Base-by-base conservation (phyloP, 345 rosid genomes). In the Lepidium sativum region DNA sequence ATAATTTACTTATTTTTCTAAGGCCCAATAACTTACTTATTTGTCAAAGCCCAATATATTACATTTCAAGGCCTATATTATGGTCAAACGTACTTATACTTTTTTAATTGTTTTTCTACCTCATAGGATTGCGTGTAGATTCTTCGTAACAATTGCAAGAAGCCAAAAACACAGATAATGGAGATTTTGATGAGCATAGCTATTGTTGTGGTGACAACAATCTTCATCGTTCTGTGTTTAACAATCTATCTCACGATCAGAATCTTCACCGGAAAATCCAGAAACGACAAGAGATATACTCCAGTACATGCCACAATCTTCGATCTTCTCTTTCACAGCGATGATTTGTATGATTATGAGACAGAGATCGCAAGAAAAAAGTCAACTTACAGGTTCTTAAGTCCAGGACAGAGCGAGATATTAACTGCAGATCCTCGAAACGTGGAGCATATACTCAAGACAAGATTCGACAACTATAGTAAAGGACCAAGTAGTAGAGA, bases 251-350 rank as follows among this genome's bases (percentile, higher is more conserved):
- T 81, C 2, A 29, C 66, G 0, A 7, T 82, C 55, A 80, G 57
- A 60, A 67, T 59, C 77, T 78, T 61, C 54, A 25, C 70, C 1
- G 81, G 86, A 5, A 91, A 86, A 77, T 86, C 88, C 5, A 68
- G 81, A 69, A 45, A 48, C 23, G 45, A 69, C 70, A 76, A 82
- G 0, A 31, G 67, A 4, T 81, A 88, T 49, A 43, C 86, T 1
- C 98, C 98, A 0, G 81, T 88, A 2, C 52, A 72, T 3, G 88
- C 91, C 42, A 83, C 84, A 1, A 57, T 84, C 38, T 88, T 81
- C 29, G 18, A 29, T 32, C 83, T 60, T 54, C 62, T 80, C 40
- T 31, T 83, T 29, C 70, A 83, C 78, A 72, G 79, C 51, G 68
- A 79, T 63, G 27, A 55, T 4, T 66, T 91, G 15, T 82, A 83